phyloP scores from a whole-genome alignment of 2,329 filamentous ascomycete genomes.

The Alternaria dauci region DNA sequence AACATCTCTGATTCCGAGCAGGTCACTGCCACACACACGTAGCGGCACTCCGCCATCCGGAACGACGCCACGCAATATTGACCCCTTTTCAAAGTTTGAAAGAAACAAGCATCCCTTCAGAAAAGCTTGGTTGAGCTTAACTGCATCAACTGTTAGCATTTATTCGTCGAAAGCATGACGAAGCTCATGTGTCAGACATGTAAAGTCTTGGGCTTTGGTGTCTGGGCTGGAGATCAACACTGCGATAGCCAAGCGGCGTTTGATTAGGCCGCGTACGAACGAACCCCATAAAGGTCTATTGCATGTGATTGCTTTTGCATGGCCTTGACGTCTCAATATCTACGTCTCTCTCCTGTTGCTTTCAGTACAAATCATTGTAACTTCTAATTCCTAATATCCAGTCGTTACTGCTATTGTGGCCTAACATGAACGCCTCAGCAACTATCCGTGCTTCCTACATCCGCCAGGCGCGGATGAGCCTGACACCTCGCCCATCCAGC shows the following conservation, averaged over 20 bases:
- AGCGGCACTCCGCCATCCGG: conserved; percentile 10
- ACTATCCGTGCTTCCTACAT: conserved; percentile 40
- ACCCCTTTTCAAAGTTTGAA: not conserved
- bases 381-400: conserved; percentile 6
- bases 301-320: not conserved
- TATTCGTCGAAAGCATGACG: conserved; percentile 10
- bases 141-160: not conserved
- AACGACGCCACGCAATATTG: not conserved
- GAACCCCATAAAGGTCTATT: not conserved
- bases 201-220: conserved; percentile 18
- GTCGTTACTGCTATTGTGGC: not conserved
- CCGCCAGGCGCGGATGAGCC: conserved; percentile 32
- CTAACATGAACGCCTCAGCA: conserved; percentile 42
- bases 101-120: conserved; percentile 15
- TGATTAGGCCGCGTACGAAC: not conserved
- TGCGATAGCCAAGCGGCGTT: not conserved
- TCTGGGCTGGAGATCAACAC: conserved; percentile 7
- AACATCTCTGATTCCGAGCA: conserved; percentile 1
- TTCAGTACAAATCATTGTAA: conserved; percentile 16
- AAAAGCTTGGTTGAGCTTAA: conserved; percentile 29
- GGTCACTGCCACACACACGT: conserved; percentile 1
- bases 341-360: not conserved
- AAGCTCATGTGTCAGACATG: conserved; percentile 27
- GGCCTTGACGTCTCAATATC: not conserved
- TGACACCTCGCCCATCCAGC: conserved; percentile 13